Evolutionary conservation across 805 yeast species (phyloP).

Genomic region (Starmera amethionina): DNA sequence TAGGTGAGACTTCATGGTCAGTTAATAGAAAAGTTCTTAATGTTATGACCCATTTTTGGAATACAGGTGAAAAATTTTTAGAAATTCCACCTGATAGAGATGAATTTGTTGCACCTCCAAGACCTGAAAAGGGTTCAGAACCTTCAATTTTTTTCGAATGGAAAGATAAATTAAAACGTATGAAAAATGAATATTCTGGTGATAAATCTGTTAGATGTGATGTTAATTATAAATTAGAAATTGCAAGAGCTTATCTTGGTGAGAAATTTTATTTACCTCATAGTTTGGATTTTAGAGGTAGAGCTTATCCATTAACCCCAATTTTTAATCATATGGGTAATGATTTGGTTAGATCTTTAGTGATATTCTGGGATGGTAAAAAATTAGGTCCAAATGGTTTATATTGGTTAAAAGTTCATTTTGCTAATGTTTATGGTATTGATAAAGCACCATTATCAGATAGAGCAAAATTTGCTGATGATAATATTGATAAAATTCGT

Average conservation of each 20-base stretch:
- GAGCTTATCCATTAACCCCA: slow-evolving; percentile 76
- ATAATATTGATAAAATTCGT: slow-evolving; percentile 41
- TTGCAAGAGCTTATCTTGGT: slow-evolving; percentile 86
- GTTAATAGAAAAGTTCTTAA: slow-evolving; percentile 65
- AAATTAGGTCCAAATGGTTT: slow-evolving; percentile 55
- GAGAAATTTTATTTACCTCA: slow-evolving; percentile 75
- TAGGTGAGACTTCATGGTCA: slow-evolving; percentile 90
- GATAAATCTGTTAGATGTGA: slow-evolving; percentile 88
- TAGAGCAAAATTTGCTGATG: slow-evolving; percentile 49
- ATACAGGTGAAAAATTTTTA: slow-evolving; percentile 63
- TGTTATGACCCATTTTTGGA: slow-evolving; percentile 75
- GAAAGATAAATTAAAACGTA: slow-evolving; percentile 47
- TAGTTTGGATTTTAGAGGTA: slow-evolving; percentile 72
- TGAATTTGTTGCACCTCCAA: slow-evolving; percentile 47
- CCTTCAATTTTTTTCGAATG: slow-evolving; percentile 65
- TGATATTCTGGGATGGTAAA: slow-evolving; percentile 71
- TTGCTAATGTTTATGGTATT: slow-evolving; percentile 64
- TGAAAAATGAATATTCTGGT: slow-evolving; percentile 52
- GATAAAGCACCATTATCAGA: slow-evolving; percentile 64
- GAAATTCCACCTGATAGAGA: slow-evolving; percentile 58
- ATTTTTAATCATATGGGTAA: slow-evolving; percentile 76
- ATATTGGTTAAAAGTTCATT: slow-evolving; percentile 66
- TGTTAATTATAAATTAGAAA: slow-evolving; percentile 84
- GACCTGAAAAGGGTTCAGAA: slow-evolving; percentile 58
- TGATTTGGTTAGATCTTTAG: slow-evolving; percentile 64